Percentiles rank a stretch among this genome's conserved stretches.
Evolutionary conservation across 2,329 filamentous ascomycete genomes (phyloP).

Genomic region (Gaeumannomyces tritici): DNA sequence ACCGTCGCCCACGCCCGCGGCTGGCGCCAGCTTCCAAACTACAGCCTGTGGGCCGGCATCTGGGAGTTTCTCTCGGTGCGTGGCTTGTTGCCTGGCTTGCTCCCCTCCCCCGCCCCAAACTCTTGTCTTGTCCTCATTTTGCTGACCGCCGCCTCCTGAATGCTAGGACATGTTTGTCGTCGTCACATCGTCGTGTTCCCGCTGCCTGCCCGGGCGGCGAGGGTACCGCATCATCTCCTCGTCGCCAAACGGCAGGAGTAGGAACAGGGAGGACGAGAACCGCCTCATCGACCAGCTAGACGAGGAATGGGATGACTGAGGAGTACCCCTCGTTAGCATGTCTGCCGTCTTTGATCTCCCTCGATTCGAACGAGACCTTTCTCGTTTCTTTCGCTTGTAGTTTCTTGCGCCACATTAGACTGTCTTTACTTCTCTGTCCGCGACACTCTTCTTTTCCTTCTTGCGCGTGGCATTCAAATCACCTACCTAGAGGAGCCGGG

Average conservation of each 20-base stretch:
- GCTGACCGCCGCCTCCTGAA: neutral
- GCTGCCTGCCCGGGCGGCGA: conserved; percentile 52
- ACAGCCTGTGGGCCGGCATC: conserved; percentile 82
- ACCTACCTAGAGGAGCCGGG: no score
- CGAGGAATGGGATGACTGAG: conserved; percentile 86
- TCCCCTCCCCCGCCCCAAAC: conserved; percentile 4
- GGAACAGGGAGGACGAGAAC: conserved; percentile 73
- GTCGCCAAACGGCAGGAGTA: conserved; percentile 37
- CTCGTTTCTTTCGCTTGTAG: neutral
- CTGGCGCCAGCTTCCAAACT: conserved; percentile 93
- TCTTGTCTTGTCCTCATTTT: conserved; percentile 2
- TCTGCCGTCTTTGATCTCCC: neutral
- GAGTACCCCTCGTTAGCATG: neutral
- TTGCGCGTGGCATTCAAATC: no score
- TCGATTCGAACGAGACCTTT: neutral
- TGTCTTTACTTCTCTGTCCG: neutral
- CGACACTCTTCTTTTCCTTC: no score
- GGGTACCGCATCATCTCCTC: conserved; percentile 58
- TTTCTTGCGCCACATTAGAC: neutral
- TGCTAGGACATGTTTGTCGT: conserved; percentile 57
- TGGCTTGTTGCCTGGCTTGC: neutral
- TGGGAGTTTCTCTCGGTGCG: conserved; percentile 75
- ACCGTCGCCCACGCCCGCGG: conserved; percentile 90
- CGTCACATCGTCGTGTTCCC: conserved; percentile 57
- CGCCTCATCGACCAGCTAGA: conserved; percentile 90